Percentiles rank a stretch among this genome's conserved stretches.
Evolutionary conservation across 2,329 filamentous ascomycete species (phyloP).

Genomic region (Myriosclerotinia duriaeana): DNA sequence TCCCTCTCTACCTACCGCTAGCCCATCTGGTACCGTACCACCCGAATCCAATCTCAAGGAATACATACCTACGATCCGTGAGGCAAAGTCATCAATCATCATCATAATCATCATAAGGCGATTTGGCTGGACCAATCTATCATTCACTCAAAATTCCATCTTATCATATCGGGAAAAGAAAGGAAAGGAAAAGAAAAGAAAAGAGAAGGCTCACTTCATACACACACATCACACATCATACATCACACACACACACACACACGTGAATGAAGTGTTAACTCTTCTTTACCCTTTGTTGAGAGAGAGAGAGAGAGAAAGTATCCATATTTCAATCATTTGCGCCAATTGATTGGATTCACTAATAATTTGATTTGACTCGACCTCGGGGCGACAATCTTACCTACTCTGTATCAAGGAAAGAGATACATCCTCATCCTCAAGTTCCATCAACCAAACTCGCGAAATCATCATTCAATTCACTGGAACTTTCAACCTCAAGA

Average conservation of each 20-base stretch:
- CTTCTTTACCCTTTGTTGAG: not conserved
- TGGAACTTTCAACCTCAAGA: not conserved
- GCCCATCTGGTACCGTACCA: too few relatives aligned
- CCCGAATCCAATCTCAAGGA: conserved; percentile 15
- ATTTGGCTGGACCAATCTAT: conserved; percentile 18
- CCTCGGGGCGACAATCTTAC: not conserved
- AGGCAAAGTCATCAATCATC: conserved; percentile 8
- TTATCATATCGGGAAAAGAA: not conserved
- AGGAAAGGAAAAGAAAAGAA: too few relatives aligned
- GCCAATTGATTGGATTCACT: conserved; percentile 13
- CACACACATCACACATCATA: too few relatives aligned
- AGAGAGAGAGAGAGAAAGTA: not conserved
- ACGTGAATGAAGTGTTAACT: conserved; percentile 7
- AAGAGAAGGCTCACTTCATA: too few relatives aligned
- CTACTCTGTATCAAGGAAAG: not conserved
- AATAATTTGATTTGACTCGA: conserved; percentile 1
- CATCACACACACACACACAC: too few relatives aligned
- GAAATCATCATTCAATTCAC: not conserved
- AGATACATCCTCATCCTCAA: not conserved
- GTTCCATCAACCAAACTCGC: too few relatives aligned
- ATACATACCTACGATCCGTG: conserved; percentile 12
- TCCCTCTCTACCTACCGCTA: too few relatives aligned
- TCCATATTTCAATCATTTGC: not conserved
- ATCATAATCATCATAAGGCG: not conserved
- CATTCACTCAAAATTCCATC: not conserved